A percentile compares a stretch with the other conserved stretches of the same genome.
phyloP scores from a whole-genome alignment of 805 yeast species.

The Myxozyma udenii region DNA sequence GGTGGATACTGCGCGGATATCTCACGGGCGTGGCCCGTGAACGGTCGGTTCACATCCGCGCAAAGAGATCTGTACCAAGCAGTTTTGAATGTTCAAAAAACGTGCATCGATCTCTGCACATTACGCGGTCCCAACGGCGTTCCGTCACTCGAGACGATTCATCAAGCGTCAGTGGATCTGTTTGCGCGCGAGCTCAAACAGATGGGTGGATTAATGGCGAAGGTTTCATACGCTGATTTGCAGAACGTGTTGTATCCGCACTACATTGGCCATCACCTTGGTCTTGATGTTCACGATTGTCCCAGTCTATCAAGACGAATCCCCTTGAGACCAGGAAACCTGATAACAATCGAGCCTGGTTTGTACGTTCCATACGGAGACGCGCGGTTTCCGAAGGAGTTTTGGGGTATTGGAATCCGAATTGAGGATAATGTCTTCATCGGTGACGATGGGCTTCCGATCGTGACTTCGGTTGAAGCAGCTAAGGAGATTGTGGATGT shows the following conservation, averaged over 20 bases:
- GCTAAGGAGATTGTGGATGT: constrained; percentile 82
- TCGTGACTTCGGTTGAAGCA: constrained; percentile 72
- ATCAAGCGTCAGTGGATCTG: constrained; percentile 58
- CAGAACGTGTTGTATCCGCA: constrained; percentile 70
- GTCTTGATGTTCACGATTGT: constrained; percentile 73
- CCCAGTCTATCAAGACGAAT: constrained; percentile 60
- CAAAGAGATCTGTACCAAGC: constrained; percentile 87
- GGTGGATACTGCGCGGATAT: constrained; percentile 97
- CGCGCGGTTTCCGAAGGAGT: constrained; percentile 67
- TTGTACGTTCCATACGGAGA: constrained; percentile 76
- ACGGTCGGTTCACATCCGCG: constrained; percentile 66
- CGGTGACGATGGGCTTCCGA: constrained; percentile 53
- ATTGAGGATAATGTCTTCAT: constrained; percentile 91
- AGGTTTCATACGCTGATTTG: constrained; percentile 9
- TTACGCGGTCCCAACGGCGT: constrained; percentile 34
- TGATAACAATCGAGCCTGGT: constrained; percentile 94
- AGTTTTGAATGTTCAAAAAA: constrained; percentile 75
- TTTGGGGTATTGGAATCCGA: constrained; percentile 86
- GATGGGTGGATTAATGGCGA: constrained; percentile 53
- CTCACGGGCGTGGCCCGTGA: constrained; percentile 93
- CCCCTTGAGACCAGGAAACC: constrained; percentile 64
- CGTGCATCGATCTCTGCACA: constrained; percentile 69
- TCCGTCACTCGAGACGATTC: constrained; percentile 68
- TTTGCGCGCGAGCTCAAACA: constrained; percentile 65
- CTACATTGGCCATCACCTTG: constrained; percentile 92